These are phyloP conservation scores for Hymenoscyphus occultus DNA, from an alignment of 2,329 filamentous ascomycete genomes.

Conservation along the genomic window DNA sequence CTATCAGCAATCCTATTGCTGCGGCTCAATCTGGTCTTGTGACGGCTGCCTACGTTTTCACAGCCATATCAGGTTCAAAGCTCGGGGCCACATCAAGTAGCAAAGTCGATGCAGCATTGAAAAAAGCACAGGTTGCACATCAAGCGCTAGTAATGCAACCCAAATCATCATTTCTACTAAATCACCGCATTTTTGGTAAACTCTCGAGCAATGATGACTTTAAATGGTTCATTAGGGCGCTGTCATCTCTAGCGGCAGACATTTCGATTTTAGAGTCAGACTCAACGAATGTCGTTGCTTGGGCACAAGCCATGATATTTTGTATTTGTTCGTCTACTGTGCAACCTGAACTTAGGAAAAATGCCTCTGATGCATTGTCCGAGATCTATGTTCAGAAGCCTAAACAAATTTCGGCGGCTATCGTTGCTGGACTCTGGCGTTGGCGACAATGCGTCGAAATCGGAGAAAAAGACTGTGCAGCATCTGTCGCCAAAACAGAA, in stretches of 20 bases:
- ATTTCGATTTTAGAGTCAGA: constrained; percentile 46
- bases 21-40: constrained; percentile 82
- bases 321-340: constrained; percentile 63
- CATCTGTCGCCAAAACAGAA: constrained; percentile 62
- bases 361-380: constrained; percentile 60
- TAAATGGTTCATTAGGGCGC: constrained; percentile 69
- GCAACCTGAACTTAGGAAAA: constrained; percentile 60
- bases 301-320: constrained; percentile 85
- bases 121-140: constrained; percentile 60
- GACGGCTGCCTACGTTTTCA: constrained; percentile 72
- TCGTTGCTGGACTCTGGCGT: constrained; percentile 74
- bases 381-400: constrained; percentile 61
- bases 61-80: constrained; percentile 57
- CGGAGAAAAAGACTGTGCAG: constrained; percentile 75
- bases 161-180: constrained; percentile 85
- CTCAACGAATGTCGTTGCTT: constrained; percentile 59
- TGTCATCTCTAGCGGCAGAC: constrained; percentile 58
- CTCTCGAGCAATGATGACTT: constrained; percentile 71
- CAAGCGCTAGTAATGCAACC: constrained; percentile 68
- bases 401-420: constrained; percentile 54
- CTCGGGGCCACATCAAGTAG: constrained; percentile 53
- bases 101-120: constrained; percentile 54
- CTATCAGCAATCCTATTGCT: constrained; percentile 71
- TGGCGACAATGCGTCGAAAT: constrained; percentile 68
- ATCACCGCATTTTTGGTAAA: constrained; percentile 80